These are phyloP conservation scores for Wallacemonas collosoma DNA, from an alignment of 208 protist genomes.

Conservation along the genomic window DNA sequence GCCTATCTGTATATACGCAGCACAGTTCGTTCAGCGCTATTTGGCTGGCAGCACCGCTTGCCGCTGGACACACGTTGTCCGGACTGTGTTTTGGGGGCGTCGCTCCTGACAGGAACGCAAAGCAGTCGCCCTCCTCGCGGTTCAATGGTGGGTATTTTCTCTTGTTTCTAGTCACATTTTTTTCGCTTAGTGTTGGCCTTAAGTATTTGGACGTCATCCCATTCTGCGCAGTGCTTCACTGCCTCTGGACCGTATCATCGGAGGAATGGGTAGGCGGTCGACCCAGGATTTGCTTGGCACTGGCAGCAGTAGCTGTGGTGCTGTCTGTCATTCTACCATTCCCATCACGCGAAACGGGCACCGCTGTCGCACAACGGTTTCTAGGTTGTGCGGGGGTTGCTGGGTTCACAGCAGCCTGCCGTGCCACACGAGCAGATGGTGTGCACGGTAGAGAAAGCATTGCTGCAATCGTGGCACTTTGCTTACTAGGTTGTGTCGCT, in stretches of 20 bases:
- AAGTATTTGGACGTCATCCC: not conserved
- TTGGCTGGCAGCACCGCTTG: not conserved
- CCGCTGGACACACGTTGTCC: not conserved
- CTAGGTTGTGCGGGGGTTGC: not conserved
- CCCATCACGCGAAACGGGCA: too few relatives aligned
- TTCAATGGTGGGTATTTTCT: not conserved
- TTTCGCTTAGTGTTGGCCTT: not conserved
- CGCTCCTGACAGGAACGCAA: not conserved
- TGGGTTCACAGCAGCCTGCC: not conserved
- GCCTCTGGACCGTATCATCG: not conserved
- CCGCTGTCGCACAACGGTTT: not conserved
- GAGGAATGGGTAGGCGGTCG: too few relatives aligned
- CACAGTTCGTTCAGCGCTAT: slow-evolving; percentile 1
- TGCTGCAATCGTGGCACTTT: not conserved
- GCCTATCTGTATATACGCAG: not conserved
- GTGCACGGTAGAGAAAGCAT: not conserved
- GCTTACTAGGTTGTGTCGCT: not conserved
- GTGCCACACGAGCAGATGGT: not conserved
- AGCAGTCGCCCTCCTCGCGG: not conserved
- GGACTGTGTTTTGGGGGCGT: not conserved
- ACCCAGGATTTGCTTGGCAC: too few relatives aligned
- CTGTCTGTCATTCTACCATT: too few relatives aligned
- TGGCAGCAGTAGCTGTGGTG: too few relatives aligned
- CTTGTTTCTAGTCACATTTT: not conserved
- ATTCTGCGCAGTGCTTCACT: not conserved